Conservation (phyloP, 1,284 basidiomycete genomes). For the Ceraceosorus guamensis region DNA sequence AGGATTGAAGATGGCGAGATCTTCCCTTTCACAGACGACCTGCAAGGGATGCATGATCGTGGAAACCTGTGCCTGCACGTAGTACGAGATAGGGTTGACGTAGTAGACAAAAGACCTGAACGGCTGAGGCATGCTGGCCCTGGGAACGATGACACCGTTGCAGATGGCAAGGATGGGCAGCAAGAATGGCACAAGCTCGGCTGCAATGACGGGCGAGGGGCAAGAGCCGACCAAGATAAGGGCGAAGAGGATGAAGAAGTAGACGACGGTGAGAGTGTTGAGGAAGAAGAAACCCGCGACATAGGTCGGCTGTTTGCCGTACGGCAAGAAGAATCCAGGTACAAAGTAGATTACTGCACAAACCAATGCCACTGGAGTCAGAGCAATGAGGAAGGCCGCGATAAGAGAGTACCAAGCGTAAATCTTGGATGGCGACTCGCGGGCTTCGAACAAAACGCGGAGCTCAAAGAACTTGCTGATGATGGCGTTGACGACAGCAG, state of each 20-base stretch:
- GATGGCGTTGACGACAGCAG: slow-evolving; percentile 30
- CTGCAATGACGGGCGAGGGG: slow-evolving; percentile 38
- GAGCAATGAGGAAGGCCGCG: slow-evolving; percentile 24
- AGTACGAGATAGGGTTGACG: slow-evolving; percentile 36
- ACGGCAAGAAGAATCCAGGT: slow-evolving; percentile 38
- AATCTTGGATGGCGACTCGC: slow-evolving; percentile 30
- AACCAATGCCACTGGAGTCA: slow-evolving; percentile 32
- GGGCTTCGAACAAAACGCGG: slow-evolving; percentile 26
- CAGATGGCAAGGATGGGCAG: slow-evolving; percentile 49
- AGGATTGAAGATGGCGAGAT: slow-evolving; percentile 30
- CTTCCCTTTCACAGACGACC: slow-evolving; percentile 28
- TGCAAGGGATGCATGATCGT: slow-evolving; percentile 29
- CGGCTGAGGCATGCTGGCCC: slow-evolving; percentile 24
- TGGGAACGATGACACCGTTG: slow-evolving; percentile 43
- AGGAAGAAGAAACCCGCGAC: slow-evolving; percentile 39
- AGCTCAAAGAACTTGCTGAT: slow-evolving; percentile 36
- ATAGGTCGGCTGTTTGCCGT: slow-evolving; percentile 20
- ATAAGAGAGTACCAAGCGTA: slow-evolving; percentile 33
- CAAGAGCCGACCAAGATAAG: slow-evolving; percentile 38
- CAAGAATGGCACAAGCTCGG: slow-evolving; percentile 43
- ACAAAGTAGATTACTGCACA: slow-evolving; percentile 44
- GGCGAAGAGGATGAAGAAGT: slow-evolving; percentile 37
- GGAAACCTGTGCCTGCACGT: slow-evolving; percentile 34
- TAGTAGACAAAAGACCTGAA: slow-evolving; percentile 31
- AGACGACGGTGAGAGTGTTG: slow-evolving; percentile 15